Evolutionary conservation across 257 asterid genomes (phyloP), one percentile per base, ranked within the genome.

Genomic region (Linderniella brevidens): DNA sequence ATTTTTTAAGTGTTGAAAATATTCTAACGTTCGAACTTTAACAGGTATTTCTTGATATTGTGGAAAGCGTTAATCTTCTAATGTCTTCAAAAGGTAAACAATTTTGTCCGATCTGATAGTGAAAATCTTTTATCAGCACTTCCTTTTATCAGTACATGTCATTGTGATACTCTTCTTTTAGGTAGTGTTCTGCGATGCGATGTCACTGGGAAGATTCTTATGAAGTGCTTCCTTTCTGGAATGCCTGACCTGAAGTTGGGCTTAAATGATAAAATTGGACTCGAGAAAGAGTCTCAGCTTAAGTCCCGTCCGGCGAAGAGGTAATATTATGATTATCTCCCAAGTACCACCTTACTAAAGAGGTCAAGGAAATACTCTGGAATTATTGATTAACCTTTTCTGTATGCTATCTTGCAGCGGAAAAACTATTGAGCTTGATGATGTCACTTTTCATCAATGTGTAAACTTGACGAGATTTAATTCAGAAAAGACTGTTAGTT

Each of bases 231-330:
- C 43, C 43, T 39, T 13, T 10, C 13, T 13, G 43, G 43, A 11
- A 39, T 39, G 43, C 43, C 43, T 13, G 43, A 39, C 4, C 43
- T 39, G 43, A 11, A 13, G 13, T 13, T 39, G 13, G 43, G 43
- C 43, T 13, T 39, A 11, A 39, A 39, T 9, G 43, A 39, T 13
- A 39, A 39, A 13, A 13, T 39, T 13, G 15, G 13, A 13, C 15
- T 39, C 43, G 43, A 39, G 43, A 39, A 39, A 11, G 43, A 13
- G 43, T 13, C 43, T 11, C 43, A 39, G 67, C 80, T 90, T 46
- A 90, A 90, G 61, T 81, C 98, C 32, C 98, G 98, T 41, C 98
- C 98, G 43, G 49, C 94, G 13, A 90, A 90, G 76, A 90, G 98
- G 98, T 84, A 64, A 49, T 49, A 76, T 88, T 45, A 88, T 83